Conservation (phyloP, 345 rosid genomes). For the Trapa incisa region DNA sequence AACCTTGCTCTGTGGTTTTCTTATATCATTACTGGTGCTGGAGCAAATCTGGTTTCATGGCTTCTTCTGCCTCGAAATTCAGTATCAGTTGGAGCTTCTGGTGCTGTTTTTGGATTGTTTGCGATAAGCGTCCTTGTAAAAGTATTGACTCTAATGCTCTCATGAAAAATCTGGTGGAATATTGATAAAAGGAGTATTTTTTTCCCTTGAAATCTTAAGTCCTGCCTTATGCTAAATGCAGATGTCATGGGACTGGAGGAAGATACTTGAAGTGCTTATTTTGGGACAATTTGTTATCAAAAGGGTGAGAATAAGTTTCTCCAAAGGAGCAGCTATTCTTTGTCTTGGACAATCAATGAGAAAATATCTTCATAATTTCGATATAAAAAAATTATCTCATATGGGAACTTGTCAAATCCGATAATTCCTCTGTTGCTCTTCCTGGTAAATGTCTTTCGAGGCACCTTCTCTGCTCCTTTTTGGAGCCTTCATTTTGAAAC, state of each 20-base stretch:
- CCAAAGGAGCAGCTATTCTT: too few relatives aligned
- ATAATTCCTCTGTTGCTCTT: background rate
- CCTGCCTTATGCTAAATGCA: constrained; percentile 16
- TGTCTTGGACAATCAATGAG: too few relatives aligned
- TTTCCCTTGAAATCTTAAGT: constrained; percentile 3
- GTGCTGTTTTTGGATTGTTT: constrained; percentile 87
- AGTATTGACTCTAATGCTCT: constrained; percentile 20
- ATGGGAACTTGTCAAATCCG: background rate
- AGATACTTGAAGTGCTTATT: constrained; percentile 89
- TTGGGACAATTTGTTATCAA: constrained; percentile 82
- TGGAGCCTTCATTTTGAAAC: background rate
- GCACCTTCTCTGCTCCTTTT: too few relatives aligned
- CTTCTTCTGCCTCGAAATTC: constrained; percentile 81
- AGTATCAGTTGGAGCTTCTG: constrained; percentile 86
- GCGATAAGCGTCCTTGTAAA: constrained; percentile 84
- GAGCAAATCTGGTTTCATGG: constrained; percentile 91
- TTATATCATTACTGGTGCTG: constrained; percentile 69
- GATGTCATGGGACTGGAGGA: constrained; percentile 98
- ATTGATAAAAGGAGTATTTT: background rate
- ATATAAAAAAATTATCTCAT: background rate
- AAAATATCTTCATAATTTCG: background rate
- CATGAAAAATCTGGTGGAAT: background rate
- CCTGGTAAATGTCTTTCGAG: background rate
- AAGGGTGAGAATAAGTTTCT: constrained; percentile 30
- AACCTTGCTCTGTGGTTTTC: constrained; percentile 68